Evolutionary conservation across 768 basidiomycete species (phyloP).

Genomic region (Amanita exitialis): DNA sequence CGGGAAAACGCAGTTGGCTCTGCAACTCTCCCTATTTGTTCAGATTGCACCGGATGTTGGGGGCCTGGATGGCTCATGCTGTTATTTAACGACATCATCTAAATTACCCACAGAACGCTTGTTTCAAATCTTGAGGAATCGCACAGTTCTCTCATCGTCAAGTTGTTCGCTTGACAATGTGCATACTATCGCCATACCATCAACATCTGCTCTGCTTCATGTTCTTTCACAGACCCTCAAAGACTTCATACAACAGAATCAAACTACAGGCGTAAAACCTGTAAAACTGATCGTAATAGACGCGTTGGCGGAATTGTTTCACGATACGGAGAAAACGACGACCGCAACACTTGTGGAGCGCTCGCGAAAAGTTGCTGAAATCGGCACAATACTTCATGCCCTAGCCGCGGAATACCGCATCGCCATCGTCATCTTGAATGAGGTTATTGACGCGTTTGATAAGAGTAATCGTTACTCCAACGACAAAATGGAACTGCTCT

Average conservation of each 20-base stretch:
- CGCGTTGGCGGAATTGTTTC: constrained; percentile 80
- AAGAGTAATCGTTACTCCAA: constrained; percentile 15
- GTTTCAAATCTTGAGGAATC: constrained; percentile 48
- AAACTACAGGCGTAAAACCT: constrained; percentile 32
- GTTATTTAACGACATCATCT: constrained; percentile 71
- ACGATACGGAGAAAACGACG: constrained; percentile 47
- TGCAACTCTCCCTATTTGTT: constrained; percentile 73
- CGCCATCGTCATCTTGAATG: constrained; percentile 81
- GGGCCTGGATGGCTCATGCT: constrained; percentile 57
- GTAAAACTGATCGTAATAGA: constrained; percentile 81
- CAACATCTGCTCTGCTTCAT: constrained; percentile 42
- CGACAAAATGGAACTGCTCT: constrained; percentile 34
- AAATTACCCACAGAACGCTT: constrained; percentile 60
- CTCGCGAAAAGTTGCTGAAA: constrained; percentile 53
- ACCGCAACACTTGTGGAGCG: constrained; percentile 61
- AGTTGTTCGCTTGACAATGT: constrained; percentile 37
- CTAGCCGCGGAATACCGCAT: constrained; percentile 56
- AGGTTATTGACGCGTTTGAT: constrained; percentile 75
- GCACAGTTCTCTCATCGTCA: constrained; percentile 33
- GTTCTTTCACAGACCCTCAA: constrained; percentile 49
- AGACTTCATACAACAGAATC: constrained; percentile 23
- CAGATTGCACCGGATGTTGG: constrained; percentile 54
- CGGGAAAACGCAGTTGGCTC: constrained; percentile 88
- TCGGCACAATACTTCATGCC: constrained; percentile 61
- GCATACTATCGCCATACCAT: constrained; percentile 49